These are phyloP conservation scores for Colletotrichum limetticola DNA, from an alignment of 2,329 filamentous ascomycete species.

Conservation along the genomic window DNA sequence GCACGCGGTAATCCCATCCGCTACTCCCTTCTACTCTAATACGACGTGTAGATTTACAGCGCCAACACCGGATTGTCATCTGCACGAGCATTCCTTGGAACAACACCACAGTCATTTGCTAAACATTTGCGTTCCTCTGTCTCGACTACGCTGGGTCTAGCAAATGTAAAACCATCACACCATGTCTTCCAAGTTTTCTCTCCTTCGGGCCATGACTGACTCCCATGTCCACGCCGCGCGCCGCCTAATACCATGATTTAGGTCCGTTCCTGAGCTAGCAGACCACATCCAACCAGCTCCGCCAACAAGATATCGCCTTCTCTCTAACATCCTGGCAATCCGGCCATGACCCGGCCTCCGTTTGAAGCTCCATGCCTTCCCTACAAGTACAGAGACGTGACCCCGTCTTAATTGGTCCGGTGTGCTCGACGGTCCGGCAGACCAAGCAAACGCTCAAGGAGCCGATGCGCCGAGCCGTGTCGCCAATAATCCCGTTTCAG, in stretches of 20 bases:
- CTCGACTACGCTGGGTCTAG: not conserved
- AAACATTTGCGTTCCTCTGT: not conserved
- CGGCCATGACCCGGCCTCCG: not conserved
- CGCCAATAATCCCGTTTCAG: constrained; percentile 23
- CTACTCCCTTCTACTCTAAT: not conserved
- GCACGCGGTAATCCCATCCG: not conserved
- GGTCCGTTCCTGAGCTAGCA: constrained; percentile 29
- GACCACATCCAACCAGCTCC: not conserved
- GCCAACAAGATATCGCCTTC: not conserved
- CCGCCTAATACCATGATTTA: constrained; percentile 5
- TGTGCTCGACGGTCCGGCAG: not conserved
- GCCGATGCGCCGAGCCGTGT: constrained; percentile 15
- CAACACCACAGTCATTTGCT: not conserved
- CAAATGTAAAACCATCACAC: not conserved
- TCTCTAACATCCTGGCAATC: constrained; percentile 4
- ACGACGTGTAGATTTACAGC: not conserved
- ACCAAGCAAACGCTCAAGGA: not conserved
- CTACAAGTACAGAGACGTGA: not conserved
- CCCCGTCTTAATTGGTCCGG: not conserved
- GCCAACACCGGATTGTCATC: constrained; percentile 1
- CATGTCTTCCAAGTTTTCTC: not conserved
- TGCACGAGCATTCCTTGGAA: constrained; percentile 18
- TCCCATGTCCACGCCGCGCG: not conserved
- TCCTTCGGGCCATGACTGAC: not conserved
- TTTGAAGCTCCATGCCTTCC: constrained; percentile 16